A percentile compares a stretch with the other conserved stretches of the same genome.
Conservation (phyloP, 352 stramenopile species). For the Phytophthora rubi region DNA sequence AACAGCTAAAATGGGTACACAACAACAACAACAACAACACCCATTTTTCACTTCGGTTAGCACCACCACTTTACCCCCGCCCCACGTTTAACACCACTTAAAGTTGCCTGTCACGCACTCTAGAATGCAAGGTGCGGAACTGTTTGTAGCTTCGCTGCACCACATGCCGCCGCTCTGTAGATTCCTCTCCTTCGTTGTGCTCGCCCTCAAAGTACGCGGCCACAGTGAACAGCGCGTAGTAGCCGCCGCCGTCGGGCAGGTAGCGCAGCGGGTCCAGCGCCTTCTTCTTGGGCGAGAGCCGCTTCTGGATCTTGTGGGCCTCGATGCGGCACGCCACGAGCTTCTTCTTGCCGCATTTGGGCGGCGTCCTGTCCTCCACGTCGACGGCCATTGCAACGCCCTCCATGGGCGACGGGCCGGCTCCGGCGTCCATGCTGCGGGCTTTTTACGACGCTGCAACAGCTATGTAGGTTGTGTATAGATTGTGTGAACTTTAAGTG, state of each 20-base stretch:
- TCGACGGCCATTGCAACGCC: conserved; percentile 13
- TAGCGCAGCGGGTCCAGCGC: conserved; percentile 73
- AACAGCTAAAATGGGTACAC: conserved; percentile 48
- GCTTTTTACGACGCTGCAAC: conserved; percentile 3
- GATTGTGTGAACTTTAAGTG: conserved; percentile 3
- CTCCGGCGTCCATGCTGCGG: conserved; percentile 11
- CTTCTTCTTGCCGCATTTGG: conserved; percentile 25
- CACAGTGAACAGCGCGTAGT: conserved; percentile 67
- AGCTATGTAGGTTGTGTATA: neutral
- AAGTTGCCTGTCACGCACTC: conserved; percentile 35
- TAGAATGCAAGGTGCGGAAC: conserved; percentile 56
- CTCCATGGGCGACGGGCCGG: neutral
- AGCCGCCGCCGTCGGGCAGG: conserved; percentile 58
- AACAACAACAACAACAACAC: conserved; percentile 1
- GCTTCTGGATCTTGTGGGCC: conserved; percentile 73
- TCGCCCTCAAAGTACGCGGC: conserved; percentile 56
- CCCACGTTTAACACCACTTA: neutral
- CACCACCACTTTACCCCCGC: neutral
- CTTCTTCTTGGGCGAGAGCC: conserved; percentile 69
- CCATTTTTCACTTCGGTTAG: neutral
- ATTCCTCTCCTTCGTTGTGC: conserved; percentile 17
- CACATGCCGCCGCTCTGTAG: conserved; percentile 38
- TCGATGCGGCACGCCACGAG: conserved; percentile 59
- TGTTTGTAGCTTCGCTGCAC: conserved; percentile 78
- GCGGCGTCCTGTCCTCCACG: conserved; percentile 14